phyloP scores from a whole-genome alignment of 176 grass and related monocot species.

The Coix lacrymajobi region DNA sequence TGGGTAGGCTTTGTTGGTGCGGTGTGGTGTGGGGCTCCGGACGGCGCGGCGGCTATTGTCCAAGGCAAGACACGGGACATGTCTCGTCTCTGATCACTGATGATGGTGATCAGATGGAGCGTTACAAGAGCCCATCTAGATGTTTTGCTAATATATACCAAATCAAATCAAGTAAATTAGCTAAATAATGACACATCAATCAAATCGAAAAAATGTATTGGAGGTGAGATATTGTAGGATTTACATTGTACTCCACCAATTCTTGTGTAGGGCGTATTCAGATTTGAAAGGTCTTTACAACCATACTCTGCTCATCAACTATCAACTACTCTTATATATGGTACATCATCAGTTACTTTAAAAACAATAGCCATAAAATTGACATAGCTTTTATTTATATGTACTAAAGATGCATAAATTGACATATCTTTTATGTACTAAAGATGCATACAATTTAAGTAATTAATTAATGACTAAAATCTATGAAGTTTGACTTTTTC shows the following conservation, averaged over 20 bases:
- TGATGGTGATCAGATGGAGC: neutral
- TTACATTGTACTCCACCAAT: neutral
- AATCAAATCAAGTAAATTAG: neutral
- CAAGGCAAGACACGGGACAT: neutral
- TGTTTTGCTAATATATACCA: neutral
- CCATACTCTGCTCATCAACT: too few species aligned
- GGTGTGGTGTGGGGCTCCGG: neutral
- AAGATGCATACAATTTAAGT: too few species aligned
- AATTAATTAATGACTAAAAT: too few species aligned
- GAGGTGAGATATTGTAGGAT: neutral
- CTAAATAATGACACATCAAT: neutral
- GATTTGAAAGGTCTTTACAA: neutral
- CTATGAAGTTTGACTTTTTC: too few species aligned
- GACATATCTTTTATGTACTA: too few species aligned
- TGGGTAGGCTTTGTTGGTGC: constrained; percentile 5
- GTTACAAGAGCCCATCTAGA: neutral
- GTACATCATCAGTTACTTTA: too few species aligned
- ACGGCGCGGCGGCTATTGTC: neutral
- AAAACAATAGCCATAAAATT: too few species aligned
- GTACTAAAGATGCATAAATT: too few species aligned
- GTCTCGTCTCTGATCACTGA: neutral
- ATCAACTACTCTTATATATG: too few species aligned
- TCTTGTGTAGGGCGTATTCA: neutral
- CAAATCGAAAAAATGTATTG: neutral
- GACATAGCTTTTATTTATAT: too few species aligned